Evolutionary conservation across 108 stramenopile species (phyloP).

Genomic region (Nitzschia sp.): DNA sequence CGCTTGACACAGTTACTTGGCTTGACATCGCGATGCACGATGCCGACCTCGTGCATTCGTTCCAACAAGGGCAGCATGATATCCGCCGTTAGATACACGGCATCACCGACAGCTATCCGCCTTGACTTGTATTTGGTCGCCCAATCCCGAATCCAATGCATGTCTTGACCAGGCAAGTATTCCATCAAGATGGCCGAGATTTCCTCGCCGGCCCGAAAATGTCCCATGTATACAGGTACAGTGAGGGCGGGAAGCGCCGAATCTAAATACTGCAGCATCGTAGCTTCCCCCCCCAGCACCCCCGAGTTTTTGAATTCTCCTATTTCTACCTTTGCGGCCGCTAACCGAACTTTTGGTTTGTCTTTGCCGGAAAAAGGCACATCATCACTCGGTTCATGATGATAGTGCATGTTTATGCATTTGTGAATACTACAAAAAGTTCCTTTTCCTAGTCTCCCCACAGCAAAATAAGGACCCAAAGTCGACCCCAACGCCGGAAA

Average conservation of each 20-base stretch:
- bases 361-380: background rate
- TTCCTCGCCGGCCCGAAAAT: conserved; percentile 30
- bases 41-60: conserved; percentile 77
- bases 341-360: conserved; percentile 41
- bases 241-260: conserved; percentile 40
- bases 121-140: conserved; percentile 25
- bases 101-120: conserved; percentile 62
- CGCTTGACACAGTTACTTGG: conserved; percentile 73
- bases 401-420: conserved; percentile 67
- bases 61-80: conserved; percentile 77
- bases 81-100: conserved; percentile 76
- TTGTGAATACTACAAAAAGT: conserved; percentile 89
- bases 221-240: conserved; percentile 76
- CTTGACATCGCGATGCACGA: conserved; percentile 88
- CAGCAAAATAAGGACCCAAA: conserved; percentile 72
- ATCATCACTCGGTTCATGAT: conserved; percentile 24
- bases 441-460: conserved; percentile 78
- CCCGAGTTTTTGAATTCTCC: conserved; percentile 76
- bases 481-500: conserved; percentile 69
- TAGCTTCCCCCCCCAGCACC: conserved; percentile 79
- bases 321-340: conserved; percentile 85
- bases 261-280: conserved; percentile 67
- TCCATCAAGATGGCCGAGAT: conserved; percentile 83
- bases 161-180: conserved; percentile 79
- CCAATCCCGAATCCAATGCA: conserved; percentile 74